Evolutionary conservation across 441 rosid genomes (phyloP).

Genomic region (Metrosideros polymorpha): DNA sequence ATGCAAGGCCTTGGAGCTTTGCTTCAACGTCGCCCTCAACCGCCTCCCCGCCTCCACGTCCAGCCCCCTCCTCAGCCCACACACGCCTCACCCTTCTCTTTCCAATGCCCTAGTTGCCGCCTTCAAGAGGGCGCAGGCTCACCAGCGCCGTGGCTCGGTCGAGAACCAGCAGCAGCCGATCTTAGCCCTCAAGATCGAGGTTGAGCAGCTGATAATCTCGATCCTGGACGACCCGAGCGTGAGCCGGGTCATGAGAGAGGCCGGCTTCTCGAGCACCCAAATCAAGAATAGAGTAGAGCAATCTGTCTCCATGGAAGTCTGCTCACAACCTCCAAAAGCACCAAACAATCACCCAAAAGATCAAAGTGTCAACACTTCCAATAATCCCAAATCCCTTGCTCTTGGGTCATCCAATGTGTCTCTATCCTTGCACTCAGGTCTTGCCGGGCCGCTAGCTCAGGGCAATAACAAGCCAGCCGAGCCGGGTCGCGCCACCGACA

Average conservation of each 20-base stretch:
- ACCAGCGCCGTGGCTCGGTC: slow-evolving; percentile 62
- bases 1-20: slow-evolving; percentile 66
- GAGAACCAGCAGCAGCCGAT: slow-evolving; percentile 78
- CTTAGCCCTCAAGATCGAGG: slow-evolving; percentile 58
- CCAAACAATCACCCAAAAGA: neutral
- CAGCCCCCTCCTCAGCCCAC: slow-evolving; percentile 33
- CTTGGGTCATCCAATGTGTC: slow-evolving; percentile 2
- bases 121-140: slow-evolving; percentile 74
- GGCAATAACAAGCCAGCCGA: slow-evolving; percentile 13
- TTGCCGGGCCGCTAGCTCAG: slow-evolving; percentile 4
- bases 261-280: slow-evolving; percentile 64
- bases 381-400: slow-evolving; percentile 17
- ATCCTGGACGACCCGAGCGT: slow-evolving; percentile 73
- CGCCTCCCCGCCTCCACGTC: slow-evolving; percentile 60
- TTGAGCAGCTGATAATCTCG: slow-evolving; percentile 52
- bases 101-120: slow-evolving; percentile 73
- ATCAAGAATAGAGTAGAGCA: slow-evolving; percentile 52
- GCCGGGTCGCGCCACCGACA: slow-evolving; percentile 23
- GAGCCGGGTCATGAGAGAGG: slow-evolving; percentile 76
- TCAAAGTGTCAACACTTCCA: slow-evolving; percentile 7
- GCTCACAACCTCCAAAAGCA: slow-evolving; percentile 13
- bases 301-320: slow-evolving; percentile 36
- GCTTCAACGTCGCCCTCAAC: slow-evolving; percentile 66
- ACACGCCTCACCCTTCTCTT: slow-evolving; percentile 38
- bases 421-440: slow-evolving; percentile 15